These are phyloP conservation scores for Picochlorum sp. DNA, from an alignment of 139 green algal species.

Conservation along the genomic window DNA sequence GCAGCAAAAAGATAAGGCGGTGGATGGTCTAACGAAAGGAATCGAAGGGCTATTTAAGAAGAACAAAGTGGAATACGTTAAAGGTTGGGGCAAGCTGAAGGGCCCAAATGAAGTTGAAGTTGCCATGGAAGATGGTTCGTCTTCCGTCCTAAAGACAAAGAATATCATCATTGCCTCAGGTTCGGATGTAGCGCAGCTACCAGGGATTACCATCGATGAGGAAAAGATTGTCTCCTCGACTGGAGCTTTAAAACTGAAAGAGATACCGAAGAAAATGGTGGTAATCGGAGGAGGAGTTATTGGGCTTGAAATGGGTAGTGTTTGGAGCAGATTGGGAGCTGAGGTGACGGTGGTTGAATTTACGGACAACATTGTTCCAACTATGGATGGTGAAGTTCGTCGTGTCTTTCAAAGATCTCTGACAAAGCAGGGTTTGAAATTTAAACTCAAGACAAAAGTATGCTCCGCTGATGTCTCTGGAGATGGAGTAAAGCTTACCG, in stretches of 20 bases:
- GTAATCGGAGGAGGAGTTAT: conserved; percentile 96
- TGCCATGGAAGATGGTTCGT: conserved; percentile 49
- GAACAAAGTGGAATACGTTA: conserved; percentile 95
- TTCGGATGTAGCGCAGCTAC: conserved; percentile 78
- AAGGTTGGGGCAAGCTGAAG: conserved; percentile 83
- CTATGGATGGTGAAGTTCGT: conserved; percentile 85
- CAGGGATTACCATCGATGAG: conserved; percentile 89
- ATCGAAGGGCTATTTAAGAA: conserved; percentile 99
- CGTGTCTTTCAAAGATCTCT: conserved; percentile 79
- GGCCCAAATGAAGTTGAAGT: conserved; percentile 76
- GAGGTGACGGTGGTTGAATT: conserved; percentile 97
- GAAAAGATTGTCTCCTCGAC: conserved; percentile 93
- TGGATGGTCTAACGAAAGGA: conserved; percentile 89
- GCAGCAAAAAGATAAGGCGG: conserved; percentile 81
- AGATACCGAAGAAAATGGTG: conserved; percentile 83
- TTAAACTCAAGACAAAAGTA: conserved; percentile 89
- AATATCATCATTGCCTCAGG: conserved; percentile 96
- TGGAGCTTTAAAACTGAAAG: conserved; percentile 77
- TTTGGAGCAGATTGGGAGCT: conserved; percentile 84
- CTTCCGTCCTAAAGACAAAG: conserved; percentile 57
- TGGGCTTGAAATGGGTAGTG: conserved; percentile 94
- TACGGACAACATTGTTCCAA: conserved; percentile 74
- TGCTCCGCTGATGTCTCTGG: conserved; percentile 41
- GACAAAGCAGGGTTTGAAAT: conserved; percentile 96
- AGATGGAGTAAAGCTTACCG: conserved; percentile 48